Evolutionary conservation across 768 basidiomycete species (phyloP).

Genomic region (Ramaria rubella): DNA sequence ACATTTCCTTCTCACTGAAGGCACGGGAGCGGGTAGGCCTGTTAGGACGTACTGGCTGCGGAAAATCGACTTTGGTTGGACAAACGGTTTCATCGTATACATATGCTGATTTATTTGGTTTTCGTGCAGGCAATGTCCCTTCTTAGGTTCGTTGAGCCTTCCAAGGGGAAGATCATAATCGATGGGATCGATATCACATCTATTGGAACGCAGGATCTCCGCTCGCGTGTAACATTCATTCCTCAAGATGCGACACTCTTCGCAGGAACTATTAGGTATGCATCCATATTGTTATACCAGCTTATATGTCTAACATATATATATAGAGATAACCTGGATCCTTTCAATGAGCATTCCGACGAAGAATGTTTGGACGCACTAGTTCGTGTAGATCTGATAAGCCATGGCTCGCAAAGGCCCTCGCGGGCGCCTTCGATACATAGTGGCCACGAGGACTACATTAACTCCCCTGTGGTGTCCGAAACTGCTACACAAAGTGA

Average conservation of each 20-base stretch:
- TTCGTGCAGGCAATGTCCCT: slow-evolving; percentile 25
- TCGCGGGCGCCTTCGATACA: slow-evolving; percentile 44
- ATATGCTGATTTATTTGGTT: neutral
- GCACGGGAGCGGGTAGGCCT: slow-evolving; percentile 35
- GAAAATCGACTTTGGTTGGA: slow-evolving; percentile 27
- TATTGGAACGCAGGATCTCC: slow-evolving; percentile 32
- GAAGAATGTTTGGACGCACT: slow-evolving; percentile 75
- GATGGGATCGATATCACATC: slow-evolving; percentile 37
- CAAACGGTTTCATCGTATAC: neutral
- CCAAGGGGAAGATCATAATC: slow-evolving; percentile 29
- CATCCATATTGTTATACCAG: neutral
- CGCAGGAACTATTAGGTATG: slow-evolving; percentile 1
- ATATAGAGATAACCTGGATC: slow-evolving; percentile 29
- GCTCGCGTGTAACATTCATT: slow-evolving; percentile 27
- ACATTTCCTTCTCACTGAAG: slow-evolving; percentile 30
- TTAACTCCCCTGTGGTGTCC: slow-evolving; percentile 32
- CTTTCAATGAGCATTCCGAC: slow-evolving; percentile 63
- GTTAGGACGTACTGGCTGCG: slow-evolving; percentile 32
- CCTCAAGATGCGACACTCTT: slow-evolving; percentile 27
- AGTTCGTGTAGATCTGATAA: slow-evolving; percentile 71
- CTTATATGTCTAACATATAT: neutral
- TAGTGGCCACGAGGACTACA: slow-evolving; percentile 32
- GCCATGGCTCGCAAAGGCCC: slow-evolving; percentile 36
- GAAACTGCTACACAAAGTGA: slow-evolving; percentile 41
- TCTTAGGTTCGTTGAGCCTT: slow-evolving; percentile 33